Evolutionary conservation across 2,329 filamentous ascomycete species (phyloP).

Genomic region (Colletotrichum noveboracense): DNA sequence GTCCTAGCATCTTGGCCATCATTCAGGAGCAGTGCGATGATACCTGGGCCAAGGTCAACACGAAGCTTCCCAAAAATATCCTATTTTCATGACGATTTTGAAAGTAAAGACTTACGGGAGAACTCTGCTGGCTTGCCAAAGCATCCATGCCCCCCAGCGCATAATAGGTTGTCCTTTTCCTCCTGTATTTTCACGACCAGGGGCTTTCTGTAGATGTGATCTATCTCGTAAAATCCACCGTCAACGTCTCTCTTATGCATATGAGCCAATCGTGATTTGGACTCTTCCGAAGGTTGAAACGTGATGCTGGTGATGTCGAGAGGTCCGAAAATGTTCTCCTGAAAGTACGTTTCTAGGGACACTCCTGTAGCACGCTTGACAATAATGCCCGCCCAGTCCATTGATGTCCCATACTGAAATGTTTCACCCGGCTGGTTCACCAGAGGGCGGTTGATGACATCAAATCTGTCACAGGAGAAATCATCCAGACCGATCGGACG

Average conservation of each 20-base stretch:
- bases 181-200: not conserved
- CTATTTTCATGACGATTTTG: not conserved
- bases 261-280: not conserved
- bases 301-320: conserved; percentile 44
- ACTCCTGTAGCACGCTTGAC: conserved; percentile 51
- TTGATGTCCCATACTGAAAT: conserved; percentile 53
- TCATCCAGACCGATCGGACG: not conserved
- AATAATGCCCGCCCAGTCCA: conserved; percentile 59
- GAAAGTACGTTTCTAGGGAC: conserved; percentile 47
- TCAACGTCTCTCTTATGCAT: not conserved
- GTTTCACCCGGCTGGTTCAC: conserved; percentile 52
- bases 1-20: not conserved
- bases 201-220: not conserved
- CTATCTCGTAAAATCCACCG: not conserved
- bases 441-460: conserved; percentile 49
- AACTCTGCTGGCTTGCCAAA: not conserved
- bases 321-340: conserved; percentile 47
- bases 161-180: not conserved
- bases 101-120: not conserved
- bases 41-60: not conserved
- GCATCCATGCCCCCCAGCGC: not conserved
- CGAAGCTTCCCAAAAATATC: too few relatives aligned
- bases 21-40: not conserved
- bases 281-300: conserved; percentile 35
- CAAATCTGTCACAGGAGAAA: conserved; percentile 13